Base-by-base conservation (phyloP, 1,139 yeast genomes). In the Kazachstania sp. region DNA sequence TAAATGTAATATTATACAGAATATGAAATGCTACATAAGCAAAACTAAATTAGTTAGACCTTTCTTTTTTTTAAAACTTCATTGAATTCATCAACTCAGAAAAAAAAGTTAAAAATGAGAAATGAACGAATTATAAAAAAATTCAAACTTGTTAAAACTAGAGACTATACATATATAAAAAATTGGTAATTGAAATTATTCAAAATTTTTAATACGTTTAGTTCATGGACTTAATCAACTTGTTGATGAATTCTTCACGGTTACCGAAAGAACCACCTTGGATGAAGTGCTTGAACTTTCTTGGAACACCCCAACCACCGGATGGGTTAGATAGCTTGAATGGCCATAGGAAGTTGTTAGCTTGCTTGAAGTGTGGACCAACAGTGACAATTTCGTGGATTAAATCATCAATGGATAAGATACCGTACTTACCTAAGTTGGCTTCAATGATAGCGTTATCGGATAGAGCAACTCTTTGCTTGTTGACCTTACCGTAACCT, bases 201-300 rank as follows among this genome's bases (percentile, higher is more conserved):
- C 19, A 32, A n/a, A 26, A 44, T 37, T 18, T 46, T 43, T 36
- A 37, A 41, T 42, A 36, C 20, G 43, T 69, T 75, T 83, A 85
- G 88, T 84, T 85, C 95, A 86, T 86, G 73, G 94, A 87, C 82
- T 90, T 88, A 73, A 92, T 90, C 76, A 94, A 86, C 74, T 86
- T 85, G 83, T 92, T 92, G 78, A 92, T 92, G 87, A 80, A 84
- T 71, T 90, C 86, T 79, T 92, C 98, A 78, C 97, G 88, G 95
- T 92, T 90, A 83, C 98, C 98, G 74, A 90, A 81, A 78, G 96
- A 86, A 82, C 98, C 98, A 80, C 98, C 97, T 81, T 90, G 97
- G 81, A 92, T 86, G 74, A 86, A 92, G 80, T 92, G 98, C 81
- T 83, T 84, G 95, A 92, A 92, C 83, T 92, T 92, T 85, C 97